Evolutionary conservation across 768 basidiomycete species (phyloP).

Genomic region (Chiua virens): DNA sequence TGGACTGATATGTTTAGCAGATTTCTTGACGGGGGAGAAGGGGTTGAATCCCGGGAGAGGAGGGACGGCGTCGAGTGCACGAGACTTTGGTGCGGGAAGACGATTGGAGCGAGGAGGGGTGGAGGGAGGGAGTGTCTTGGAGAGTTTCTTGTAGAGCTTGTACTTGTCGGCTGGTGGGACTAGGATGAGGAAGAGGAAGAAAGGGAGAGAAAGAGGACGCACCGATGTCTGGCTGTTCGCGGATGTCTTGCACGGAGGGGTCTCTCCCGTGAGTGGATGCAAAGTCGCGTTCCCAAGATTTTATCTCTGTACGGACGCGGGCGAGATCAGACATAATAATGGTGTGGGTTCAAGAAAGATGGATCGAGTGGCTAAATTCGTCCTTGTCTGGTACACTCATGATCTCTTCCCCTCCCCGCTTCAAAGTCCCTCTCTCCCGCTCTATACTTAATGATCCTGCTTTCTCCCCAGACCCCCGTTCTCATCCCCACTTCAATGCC

Average conservation of each 20-base stretch:
- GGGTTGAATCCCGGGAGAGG: slow-evolving; percentile 67
- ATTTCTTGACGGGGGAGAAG: slow-evolving; percentile 74
- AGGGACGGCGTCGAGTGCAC: slow-evolving; percentile 48
- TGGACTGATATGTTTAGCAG: slow-evolving; percentile 3
- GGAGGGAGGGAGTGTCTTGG: slow-evolving; percentile 42
- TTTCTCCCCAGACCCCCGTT: slow-evolving; percentile 55
- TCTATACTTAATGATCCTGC: slow-evolving; percentile 52
- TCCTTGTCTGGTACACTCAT: background rate
- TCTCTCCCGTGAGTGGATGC: slow-evolving; percentile 51
- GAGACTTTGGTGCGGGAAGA: slow-evolving; percentile 47
- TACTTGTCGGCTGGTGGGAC: slow-evolving; percentile 65
- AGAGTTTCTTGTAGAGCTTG: slow-evolving; percentile 76
- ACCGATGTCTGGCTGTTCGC: slow-evolving; percentile 62
- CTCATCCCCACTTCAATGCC: slow-evolving; percentile 43
- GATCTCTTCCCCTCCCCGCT: slow-evolving; percentile 8
- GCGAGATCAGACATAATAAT: slow-evolving; percentile 23
- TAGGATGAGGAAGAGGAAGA: slow-evolving; percentile 13
- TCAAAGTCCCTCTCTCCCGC: slow-evolving; percentile 21
- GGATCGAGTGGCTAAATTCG: background rate
- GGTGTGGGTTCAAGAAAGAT: background rate
- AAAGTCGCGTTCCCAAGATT: slow-evolving; percentile 76
- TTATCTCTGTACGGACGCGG: slow-evolving; percentile 65
- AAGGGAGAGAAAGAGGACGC: slow-evolving; percentile 23
- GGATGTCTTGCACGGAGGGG: slow-evolving; percentile 73
- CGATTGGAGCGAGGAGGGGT: slow-evolving; percentile 34